Evolutionary conservation across 345 rosid species (phyloP), one percentile per base, ranked within the genome.

Genomic region (Hibiscus mutabilis): DNA sequence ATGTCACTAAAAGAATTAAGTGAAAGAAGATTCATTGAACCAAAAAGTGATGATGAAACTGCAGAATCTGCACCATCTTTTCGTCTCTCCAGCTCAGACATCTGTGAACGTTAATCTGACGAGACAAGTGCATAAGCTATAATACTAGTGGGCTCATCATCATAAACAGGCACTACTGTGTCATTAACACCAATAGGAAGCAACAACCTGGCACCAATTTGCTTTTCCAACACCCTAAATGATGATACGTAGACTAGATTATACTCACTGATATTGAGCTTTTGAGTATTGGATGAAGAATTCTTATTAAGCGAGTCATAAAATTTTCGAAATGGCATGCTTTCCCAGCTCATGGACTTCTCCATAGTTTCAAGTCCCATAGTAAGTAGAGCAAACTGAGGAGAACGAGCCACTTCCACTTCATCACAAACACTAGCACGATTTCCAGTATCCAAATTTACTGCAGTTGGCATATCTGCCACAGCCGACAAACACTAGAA

Each of bases 201-300:
- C 59, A 87, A 86, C 70, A 86, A 78, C 86, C 93, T 85, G 14
- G 94, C 98, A 71, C 92, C 91, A 72, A 84, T 86, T 75, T 66
- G 88, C 73, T 79, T 80, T 77, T 92, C 97, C 77, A 83, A 77
- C 74, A 84, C 96, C 87, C 88, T 80, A 72, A 83, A 86, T 61
- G 86, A 85, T 15, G 83, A 74, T 65, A 88, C 83, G 75, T 86
- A 86, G 16, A 73, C 80, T 62, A 96, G 96, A 69, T 76, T 84
- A 81, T 82, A 84, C 69, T 88, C 96, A 31, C 77, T 75, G 73
- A 86, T 60, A 37, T 76, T 74, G 60, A 84, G 86, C 79, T 86
- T 91, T 53, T 82, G 91, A 60, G 82, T 46, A 74, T 77, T 87
- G 29, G 79, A 77, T 49, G 80, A 75, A 70, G 68, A 68, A 72